Conservation (phyloP, 2,329 filamentous ascomycete species). For the Atkinsonella texensis region DNA sequence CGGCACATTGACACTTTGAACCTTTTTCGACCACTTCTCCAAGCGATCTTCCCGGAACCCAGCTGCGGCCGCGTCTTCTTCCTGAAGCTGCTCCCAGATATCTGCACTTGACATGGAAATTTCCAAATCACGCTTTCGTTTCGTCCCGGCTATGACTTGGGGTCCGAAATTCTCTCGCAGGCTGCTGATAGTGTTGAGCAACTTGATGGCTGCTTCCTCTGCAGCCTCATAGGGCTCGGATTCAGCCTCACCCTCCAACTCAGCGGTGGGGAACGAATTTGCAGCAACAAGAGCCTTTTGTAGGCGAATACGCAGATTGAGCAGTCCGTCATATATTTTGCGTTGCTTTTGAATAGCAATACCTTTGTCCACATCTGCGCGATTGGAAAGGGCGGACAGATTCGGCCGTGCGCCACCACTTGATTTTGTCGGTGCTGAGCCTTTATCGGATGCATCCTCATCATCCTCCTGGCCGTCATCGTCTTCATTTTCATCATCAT, state of each 20-base stretch:
- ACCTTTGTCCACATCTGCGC: conserved; percentile 66
- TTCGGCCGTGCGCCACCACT: conserved; percentile 21
- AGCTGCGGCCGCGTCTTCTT: conserved; percentile 47
- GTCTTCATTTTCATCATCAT: conserved; percentile 23
- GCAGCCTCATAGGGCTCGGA: conserved; percentile 57
- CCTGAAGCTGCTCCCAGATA: conserved; percentile 62
- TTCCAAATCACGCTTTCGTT: conserved; percentile 46
- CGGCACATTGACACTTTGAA: conserved; percentile 33
- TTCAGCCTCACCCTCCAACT: conserved; percentile 25
- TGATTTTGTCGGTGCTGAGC: conserved; percentile 12
- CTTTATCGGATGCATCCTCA: conserved; percentile 20
- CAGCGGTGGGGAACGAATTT: conserved; percentile 54
- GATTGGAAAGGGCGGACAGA: conserved; percentile 18
- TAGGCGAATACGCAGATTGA: conserved; percentile 83
- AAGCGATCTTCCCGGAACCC: conserved; percentile 58
- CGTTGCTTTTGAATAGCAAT: conserved; percentile 76
- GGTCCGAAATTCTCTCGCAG: conserved; percentile 52
- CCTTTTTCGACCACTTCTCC: conserved; percentile 81
- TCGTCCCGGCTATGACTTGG: conserved; percentile 39
- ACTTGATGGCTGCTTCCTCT: conserved; percentile 71
- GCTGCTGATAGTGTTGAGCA: conserved; percentile 70
- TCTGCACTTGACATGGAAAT: conserved; percentile 46
- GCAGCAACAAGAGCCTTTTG: conserved; percentile 80
- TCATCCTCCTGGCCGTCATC: conserved; percentile 21
- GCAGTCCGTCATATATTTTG: conserved; percentile 71